Evolutionary conservation across 1,139 yeast genomes (phyloP).

Genomic region (Candida tunisiensis): DNA sequence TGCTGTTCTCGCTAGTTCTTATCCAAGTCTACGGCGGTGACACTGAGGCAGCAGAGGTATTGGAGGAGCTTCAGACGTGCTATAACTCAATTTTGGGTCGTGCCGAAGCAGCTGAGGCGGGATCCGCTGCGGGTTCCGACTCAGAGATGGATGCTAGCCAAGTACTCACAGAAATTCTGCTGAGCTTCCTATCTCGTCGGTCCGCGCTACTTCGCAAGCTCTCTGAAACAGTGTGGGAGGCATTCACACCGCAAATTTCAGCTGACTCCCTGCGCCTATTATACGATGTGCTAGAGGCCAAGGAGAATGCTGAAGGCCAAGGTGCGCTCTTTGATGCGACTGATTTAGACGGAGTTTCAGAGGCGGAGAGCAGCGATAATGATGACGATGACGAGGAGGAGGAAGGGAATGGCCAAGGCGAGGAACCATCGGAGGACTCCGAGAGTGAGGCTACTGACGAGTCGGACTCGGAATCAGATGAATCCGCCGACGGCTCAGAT

Average conservation of each 20-base stretch:
- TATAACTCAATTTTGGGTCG: conserved; percentile 16
- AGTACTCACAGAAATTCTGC: conserved; percentile 63
- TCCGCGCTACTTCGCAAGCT: conserved; percentile 56
- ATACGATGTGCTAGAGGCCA: conserved; percentile 50
- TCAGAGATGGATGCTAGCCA: conserved; percentile 29
- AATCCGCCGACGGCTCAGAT: conserved; percentile 16
- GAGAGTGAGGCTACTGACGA: conserved; percentile 20
- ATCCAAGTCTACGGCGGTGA: conserved; percentile 66
- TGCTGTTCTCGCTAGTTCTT: conserved; percentile 61
- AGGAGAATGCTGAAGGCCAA: conserved; percentile 77
- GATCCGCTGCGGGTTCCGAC: conserved; percentile 13
- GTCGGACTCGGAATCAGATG: conserved; percentile 8
- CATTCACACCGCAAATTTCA: conserved; percentile 31
- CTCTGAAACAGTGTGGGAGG: conserved; percentile 63
- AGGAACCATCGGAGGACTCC: conserved; percentile 18
- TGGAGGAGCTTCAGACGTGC: conserved; percentile 45
- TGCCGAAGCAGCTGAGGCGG: conserved; percentile 12
- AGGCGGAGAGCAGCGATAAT: conserved; percentile 18
- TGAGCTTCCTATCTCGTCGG: conserved; percentile 60
- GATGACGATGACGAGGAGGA: conserved; percentile 13
- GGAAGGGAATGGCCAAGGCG: conserved; percentile 19
- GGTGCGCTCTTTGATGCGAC: conserved; percentile 38
- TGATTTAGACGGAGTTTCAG: conserved; percentile 22
- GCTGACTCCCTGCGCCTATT: conserved; percentile 38
- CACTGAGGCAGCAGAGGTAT: conserved; percentile 53